A percentile compares a stretch with the other conserved stretches of the same genome.
Conservation (phyloP, 2,329 filamentous ascomycete genomes). For the Trichoderma aggressivum region DNA sequence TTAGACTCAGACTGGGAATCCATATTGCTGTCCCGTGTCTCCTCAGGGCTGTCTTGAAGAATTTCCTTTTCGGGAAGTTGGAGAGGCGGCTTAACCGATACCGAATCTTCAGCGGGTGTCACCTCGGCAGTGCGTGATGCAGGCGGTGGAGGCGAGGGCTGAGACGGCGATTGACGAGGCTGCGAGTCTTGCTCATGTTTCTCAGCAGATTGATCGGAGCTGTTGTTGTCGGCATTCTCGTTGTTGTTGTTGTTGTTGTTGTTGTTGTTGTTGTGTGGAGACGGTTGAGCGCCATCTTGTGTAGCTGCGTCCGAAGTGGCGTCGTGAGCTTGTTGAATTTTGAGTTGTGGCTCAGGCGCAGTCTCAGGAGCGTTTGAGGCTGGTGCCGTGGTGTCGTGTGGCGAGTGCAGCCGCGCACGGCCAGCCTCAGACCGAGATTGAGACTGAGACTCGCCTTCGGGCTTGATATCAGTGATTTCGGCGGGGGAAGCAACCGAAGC, state of each 20-base stretch:
- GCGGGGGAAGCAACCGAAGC: not conserved
- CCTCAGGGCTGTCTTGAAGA: not conserved
- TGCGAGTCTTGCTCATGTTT: not conserved
- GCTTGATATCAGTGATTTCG: not conserved
- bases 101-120: not conserved
- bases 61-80: slow-evolving; percentile 15
- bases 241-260: too few relatives aligned
- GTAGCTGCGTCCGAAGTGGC: not conserved
- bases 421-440: not conserved
- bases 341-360: slow-evolving; percentile 6
- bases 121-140: not conserved
- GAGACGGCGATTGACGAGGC: not conserved
- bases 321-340: slow-evolving; percentile 1
- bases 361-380: not conserved
- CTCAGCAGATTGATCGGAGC: not conserved
- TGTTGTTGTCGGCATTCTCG: not conserved
- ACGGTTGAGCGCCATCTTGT: not conserved
- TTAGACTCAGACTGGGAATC: not conserved
- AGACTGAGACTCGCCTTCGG: not conserved
- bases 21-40: not conserved
- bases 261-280: not conserved
- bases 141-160: not conserved
- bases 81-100: not conserved
- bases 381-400: slow-evolving; percentile 3
- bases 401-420: not conserved